Conservation (phyloP, 306 rosid species). For the Cicer yamashitae region DNA sequence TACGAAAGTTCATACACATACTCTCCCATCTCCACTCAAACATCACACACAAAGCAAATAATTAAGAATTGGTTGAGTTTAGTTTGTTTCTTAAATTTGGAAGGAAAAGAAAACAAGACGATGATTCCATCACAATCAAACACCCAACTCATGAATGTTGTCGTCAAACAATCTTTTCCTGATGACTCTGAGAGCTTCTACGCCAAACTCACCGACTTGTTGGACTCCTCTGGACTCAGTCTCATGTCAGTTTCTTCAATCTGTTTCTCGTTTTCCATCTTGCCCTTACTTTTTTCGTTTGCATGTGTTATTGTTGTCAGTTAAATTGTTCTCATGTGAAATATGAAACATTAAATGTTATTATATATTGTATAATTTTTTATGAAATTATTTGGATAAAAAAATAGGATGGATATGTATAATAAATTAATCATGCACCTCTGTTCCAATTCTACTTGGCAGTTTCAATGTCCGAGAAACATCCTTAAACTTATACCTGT, state of each 20-base stretch:
- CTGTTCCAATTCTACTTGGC: constrained; percentile 2
- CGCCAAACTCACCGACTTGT: background rate
- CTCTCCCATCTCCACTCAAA: background rate
- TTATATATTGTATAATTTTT: background rate
- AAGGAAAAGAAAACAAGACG: background rate
- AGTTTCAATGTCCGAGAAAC: constrained; percentile 52
- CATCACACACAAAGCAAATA: background rate
- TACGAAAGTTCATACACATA: background rate
- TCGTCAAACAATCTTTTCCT: constrained; percentile 1
- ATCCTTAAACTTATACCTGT: constrained; percentile 49
- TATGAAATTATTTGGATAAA: background rate
- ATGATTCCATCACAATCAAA: background rate
- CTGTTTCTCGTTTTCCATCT: background rate
- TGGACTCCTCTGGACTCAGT: background rate
- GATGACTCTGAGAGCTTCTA: constrained; percentile 5
- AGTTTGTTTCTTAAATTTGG: background rate
- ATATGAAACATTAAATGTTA: constrained; percentile 1
- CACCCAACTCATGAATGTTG: background rate
- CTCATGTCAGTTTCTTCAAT: background rate
- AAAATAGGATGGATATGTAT: background rate
- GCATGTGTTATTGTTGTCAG: background rate
- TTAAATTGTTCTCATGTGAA: background rate
- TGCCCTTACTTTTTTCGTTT: background rate
- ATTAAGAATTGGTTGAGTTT: background rate
- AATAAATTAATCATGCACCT: background rate